Base-by-base conservation (phyloP, 371 early-diverging fungal genomes). In the Sanchytrium tribonematis region DNA sequence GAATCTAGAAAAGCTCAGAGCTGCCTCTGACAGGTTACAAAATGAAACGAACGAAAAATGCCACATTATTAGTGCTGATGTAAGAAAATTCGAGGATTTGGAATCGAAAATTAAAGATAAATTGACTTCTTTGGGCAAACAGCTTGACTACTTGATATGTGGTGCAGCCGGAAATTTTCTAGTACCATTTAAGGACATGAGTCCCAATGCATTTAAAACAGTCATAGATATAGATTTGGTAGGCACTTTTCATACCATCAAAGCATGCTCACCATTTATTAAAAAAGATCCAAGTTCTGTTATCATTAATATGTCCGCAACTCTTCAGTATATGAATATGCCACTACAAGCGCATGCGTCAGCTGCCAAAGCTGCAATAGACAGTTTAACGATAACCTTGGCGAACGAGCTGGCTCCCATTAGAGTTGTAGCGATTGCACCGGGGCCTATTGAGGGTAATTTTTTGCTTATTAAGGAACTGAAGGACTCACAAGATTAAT, bases 111-210 rank as follows among this genome's bases (percentile, higher is more conserved):
- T 68, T 86, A 78, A 70, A 88, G 88, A 1, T 77, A 80, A n/a
- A 81, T 88, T 68, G 89, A 88, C 76, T 81, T 81, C 66, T 73
- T 83, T 69, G 81, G 81, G n/a, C 16, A 67, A 16, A 0, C 27
- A 29, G n/a, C 66, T 1, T 2, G n/a, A n/a, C n/a, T 1, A 27
- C 17, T 31, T 17, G 1, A 70, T 76, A 16, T 75, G 75, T 68
- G 74, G 76, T 48, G 86, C 85, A 29, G 88, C 89, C 17, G 89
- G 89, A 66, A 89, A 89, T 75, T 89, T 89, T 73, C 77, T 89
- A 69, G 79, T 85, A 17, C 77, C 85, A 31, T 82, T 81, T 67
- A 80, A 83, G 66, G 72, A 80, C 32, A 77, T 89, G 16, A 84
- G 84, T 0, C 81, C 83, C 73, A 85, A 85, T 71, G 89, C 85